These are phyloP conservation scores for Gossypium turneri DNA, from an alignment of 345 rosid species.

Conservation along the genomic window DNA sequence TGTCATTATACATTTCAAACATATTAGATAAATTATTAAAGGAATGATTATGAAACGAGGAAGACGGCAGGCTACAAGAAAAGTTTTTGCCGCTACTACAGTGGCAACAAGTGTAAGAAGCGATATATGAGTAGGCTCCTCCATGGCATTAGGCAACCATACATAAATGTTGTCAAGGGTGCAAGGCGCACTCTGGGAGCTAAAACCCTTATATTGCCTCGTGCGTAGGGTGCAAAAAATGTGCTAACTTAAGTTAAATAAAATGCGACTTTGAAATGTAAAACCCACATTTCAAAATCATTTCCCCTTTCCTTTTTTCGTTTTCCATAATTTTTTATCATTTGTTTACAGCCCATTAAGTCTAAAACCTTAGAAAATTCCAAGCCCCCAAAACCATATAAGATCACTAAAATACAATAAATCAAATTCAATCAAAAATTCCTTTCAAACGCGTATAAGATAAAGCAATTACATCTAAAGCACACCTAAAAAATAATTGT, in stretches of 20 bases:
- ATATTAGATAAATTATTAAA: not conserved
- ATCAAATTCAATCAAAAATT: not conserved
- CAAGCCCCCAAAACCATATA: not conserved
- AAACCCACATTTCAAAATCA: not conserved
- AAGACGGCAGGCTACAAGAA: not conserved
- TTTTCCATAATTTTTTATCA: not conserved
- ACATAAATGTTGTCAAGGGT: not conserved
- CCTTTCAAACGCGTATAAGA: not conserved
- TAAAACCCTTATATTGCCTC: too few relatives aligned
- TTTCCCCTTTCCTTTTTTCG: not conserved
- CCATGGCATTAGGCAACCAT: not conserved
- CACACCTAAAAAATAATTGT: too few relatives aligned
- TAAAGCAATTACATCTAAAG: not conserved
- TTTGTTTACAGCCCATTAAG: not conserved
- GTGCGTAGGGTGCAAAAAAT: not conserved
- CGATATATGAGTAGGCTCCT: not conserved
- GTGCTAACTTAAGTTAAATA: not conserved
- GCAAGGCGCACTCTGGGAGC: too few relatives aligned
- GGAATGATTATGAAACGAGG: not conserved
- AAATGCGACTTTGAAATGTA: not conserved
- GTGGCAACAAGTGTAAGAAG: not conserved
- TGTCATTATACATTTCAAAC: too few relatives aligned
- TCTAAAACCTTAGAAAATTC: not conserved
- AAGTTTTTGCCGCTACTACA: not conserved
- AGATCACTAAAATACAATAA: not conserved